Percentiles rank a stretch among this genome's conserved stretches.
Evolutionary conservation across 768 basidiomycete genomes (phyloP).

Genomic region (Hemileccinum rubropunctum): DNA sequence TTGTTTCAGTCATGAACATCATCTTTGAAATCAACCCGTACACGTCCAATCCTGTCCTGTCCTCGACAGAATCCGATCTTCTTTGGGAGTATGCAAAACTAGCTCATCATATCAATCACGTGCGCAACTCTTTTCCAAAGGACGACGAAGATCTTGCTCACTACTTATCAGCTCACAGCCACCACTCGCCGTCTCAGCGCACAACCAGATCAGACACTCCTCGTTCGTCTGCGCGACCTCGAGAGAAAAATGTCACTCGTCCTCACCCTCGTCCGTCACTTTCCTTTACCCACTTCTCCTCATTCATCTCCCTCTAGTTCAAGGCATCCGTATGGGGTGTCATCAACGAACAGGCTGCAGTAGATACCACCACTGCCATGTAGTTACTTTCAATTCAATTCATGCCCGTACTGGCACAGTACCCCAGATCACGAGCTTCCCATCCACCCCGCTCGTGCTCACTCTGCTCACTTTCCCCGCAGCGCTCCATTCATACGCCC

Average conservation of each 20-base stretch:
- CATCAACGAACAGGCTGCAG: slow-evolving; percentile 69
- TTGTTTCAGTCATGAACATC: neutral
- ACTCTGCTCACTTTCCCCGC: slow-evolving; percentile 65
- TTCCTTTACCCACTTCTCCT: neutral
- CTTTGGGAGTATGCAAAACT: slow-evolving; percentile 94
- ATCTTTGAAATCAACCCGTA: slow-evolving; percentile 65
- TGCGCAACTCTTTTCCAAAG: slow-evolving; percentile 24
- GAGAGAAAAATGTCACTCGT: slow-evolving; percentile 97
- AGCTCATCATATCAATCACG: slow-evolving; percentile 74
- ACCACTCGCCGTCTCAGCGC: slow-evolving; percentile 70
- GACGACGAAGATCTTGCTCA: neutral
- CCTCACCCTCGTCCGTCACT: slow-evolving; percentile 69
- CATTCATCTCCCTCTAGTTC: slow-evolving; percentile 54
- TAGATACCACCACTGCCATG: slow-evolving; percentile 13
- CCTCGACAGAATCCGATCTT: slow-evolving; percentile 69
- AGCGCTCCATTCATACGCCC: slow-evolving; percentile 65
- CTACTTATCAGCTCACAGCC: slow-evolving; percentile 49
- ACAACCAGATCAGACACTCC: slow-evolving; percentile 73
- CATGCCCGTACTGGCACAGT: slow-evolving; percentile 49
- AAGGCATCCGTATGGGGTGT: slow-evolving; percentile 96
- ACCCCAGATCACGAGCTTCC: slow-evolving; percentile 89
- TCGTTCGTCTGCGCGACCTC: slow-evolving; percentile 72
- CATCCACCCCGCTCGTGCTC: slow-evolving; percentile 93
- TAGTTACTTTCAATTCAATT: neutral
- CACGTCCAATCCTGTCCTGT: slow-evolving; percentile 63